Percentiles rank a stretch among this genome's conserved stretches.
phyloP scores from a whole-genome alignment of 441 rosid species.

The Jatropha podagrica region DNA sequence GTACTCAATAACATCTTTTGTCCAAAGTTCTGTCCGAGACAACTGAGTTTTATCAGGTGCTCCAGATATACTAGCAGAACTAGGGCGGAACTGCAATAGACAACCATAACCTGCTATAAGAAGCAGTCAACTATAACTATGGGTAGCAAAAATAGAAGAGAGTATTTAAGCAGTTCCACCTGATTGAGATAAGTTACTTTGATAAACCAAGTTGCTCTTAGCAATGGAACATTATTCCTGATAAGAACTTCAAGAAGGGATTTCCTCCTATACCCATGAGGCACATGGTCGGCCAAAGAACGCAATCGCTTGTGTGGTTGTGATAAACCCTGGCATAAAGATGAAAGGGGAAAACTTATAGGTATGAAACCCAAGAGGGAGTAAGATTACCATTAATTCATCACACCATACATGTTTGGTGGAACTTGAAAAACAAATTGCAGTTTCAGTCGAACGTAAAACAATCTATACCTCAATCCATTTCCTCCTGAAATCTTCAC shows the following conservation, averaged over 20 bases:
- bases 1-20: constrained; percentile 94
- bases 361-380: not conserved
- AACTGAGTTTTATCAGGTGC: constrained; percentile 69
- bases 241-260: constrained; percentile 88
- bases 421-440: not conserved
- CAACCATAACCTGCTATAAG: constrained; percentile 31
- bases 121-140: constrained; percentile 14
- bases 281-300: constrained; percentile 89
- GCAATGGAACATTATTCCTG: constrained; percentile 92
- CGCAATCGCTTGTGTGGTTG: constrained; percentile 87
- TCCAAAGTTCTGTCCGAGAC: constrained; percentile 91
- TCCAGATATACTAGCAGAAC: constrained; percentile 62
- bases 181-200: constrained; percentile 97
- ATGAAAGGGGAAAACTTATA: constrained; percentile 10
- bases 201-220: constrained; percentile 97
- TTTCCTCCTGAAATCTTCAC: constrained; percentile 88
- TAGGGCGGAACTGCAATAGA: constrained; percentile 71
- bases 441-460: not conserved
- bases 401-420: not conserved
- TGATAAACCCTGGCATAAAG: constrained; percentile 69
- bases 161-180: constrained; percentile 44
- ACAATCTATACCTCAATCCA: constrained; percentile 85
- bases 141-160: not conserved
- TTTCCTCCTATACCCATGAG: constrained; percentile 77
- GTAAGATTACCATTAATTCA: no score